These are phyloP conservation scores for Raphanus raphanistrum DNA, from an alignment of 345 rosid genomes.

Conservation along the genomic window DNA sequence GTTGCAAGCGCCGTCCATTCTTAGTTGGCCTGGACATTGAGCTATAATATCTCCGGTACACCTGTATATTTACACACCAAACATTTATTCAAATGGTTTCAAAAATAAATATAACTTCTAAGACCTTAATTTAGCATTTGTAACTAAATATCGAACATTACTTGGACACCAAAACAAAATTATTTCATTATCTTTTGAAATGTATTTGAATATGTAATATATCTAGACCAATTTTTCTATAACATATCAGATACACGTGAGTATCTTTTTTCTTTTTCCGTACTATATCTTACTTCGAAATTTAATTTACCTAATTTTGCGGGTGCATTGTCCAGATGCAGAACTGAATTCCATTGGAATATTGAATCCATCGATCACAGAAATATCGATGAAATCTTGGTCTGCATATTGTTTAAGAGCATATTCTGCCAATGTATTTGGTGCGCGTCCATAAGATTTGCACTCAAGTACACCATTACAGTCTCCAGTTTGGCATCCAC, in stretches of 20 bases:
- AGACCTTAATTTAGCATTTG: not conserved
- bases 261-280: not conserved
- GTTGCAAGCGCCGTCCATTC: slow-evolving; percentile 48
- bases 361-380: slow-evolving; percentile 43
- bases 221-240: not conserved
- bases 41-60: slow-evolving; percentile 31
- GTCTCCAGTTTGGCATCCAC: slow-evolving; percentile 36
- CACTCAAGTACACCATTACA: slow-evolving; percentile 39
- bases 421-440: slow-evolving; percentile 41
- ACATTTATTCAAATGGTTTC: not conserved
- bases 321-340: slow-evolving; percentile 19
- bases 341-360: slow-evolving; percentile 50
- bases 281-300: not conserved
- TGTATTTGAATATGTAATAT: not conserved
- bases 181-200: not conserved
- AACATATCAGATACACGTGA: not conserved
- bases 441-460: slow-evolving; percentile 32
- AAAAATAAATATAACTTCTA: not conserved
- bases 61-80: not conserved
- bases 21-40: slow-evolving; percentile 45
- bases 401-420: slow-evolving; percentile 19
- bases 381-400: slow-evolving; percentile 45
- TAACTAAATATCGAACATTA: not conserved
- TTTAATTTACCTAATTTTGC: slow-evolving; percentile 21
- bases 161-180: not conserved